Percentiles rank a stretch among this genome's conserved stretches.
Evolutionary conservation across 2,329 filamentous ascomycete genomes (phyloP).

Genomic region (Lojkania enalia): DNA sequence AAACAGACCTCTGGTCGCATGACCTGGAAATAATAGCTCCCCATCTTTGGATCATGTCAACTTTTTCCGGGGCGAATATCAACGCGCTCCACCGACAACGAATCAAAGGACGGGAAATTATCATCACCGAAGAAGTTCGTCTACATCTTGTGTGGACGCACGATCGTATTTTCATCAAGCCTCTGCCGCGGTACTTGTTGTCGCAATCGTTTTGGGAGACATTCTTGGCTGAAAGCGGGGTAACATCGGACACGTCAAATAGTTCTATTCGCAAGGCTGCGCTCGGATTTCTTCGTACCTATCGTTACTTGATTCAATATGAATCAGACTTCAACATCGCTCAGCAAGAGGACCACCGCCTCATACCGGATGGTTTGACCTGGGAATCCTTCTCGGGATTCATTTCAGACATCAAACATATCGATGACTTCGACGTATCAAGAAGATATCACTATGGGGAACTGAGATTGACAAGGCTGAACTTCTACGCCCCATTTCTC

Average conservation of each 20-base stretch:
- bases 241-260: not conserved
- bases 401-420: conserved; percentile 11
- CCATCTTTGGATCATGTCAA: not conserved
- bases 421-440: conserved; percentile 35
- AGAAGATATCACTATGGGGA: conserved; percentile 50
- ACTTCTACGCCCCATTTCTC: conserved; percentile 44
- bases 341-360: conserved; percentile 4
- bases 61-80: not conserved
- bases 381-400: conserved; percentile 21
- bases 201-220: conserved; percentile 20
- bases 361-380: conserved; percentile 21
- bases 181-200: conserved; percentile 24
- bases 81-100: conserved; percentile 18
- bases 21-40: conserved; percentile 16
- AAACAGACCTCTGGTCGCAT: conserved; percentile 5
- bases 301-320: conserved; percentile 45
- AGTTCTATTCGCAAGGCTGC: conserved; percentile 10
- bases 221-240: not conserved
- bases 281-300: conserved; percentile 45
- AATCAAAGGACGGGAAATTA: conserved; percentile 21
- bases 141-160: conserved; percentile 26
- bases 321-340: conserved; percentile 42
- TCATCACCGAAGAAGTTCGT: conserved; percentile 21
- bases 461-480: conserved; percentile 48
- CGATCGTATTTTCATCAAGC: conserved; percentile 26